Evolutionary conservation across 257 asterid species (phyloP).

Genomic region (Gentiana macrophylla): DNA sequence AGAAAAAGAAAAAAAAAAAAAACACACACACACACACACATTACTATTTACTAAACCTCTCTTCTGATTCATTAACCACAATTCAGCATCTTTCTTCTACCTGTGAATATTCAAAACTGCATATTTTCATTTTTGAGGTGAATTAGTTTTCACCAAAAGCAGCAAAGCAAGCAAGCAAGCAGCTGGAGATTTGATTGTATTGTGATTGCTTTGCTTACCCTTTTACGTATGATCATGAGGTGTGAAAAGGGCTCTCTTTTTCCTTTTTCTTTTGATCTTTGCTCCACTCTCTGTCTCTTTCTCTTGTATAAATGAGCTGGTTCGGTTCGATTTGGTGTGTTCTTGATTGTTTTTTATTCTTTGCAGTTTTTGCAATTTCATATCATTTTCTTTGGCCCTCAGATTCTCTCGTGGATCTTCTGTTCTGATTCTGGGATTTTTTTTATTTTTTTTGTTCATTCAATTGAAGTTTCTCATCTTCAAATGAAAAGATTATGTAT

Average conservation of each 20-base stretch:
- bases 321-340: background rate
- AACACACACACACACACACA: too few relatives aligned
- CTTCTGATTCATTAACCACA: too few relatives aligned
- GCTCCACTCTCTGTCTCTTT: background rate
- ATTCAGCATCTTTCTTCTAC: too few relatives aligned
- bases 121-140: background rate
- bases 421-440: too few relatives aligned
- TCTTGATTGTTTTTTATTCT: slow-evolving; percentile 2
- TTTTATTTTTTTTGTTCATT: too few relatives aligned
- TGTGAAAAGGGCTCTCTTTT: slow-evolving; percentile 7
- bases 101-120: too few relatives aligned
- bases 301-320: background rate
- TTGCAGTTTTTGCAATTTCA: slow-evolving; percentile 9
- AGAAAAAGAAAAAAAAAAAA: too few relatives aligned
- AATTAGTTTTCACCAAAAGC: slow-evolving; percentile 3
- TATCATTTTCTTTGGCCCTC: slow-evolving; percentile 1
- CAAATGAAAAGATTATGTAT: background rate
- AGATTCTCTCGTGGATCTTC: slow-evolving; percentile 4
- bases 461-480: background rate
- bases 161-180: too few relatives aligned
- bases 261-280: background rate
- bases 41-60: too few relatives aligned
- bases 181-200: slow-evolving; percentile 6
- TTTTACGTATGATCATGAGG: slow-evolving; percentile 21
- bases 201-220: background rate